A percentile compares a stretch with the other conserved stretches of the same genome.
These are phyloP conservation scores for Neofusicoccum sp. DNA, from an alignment of 2,329 filamentous ascomycete genomes.

Conservation along the genomic window DNA sequence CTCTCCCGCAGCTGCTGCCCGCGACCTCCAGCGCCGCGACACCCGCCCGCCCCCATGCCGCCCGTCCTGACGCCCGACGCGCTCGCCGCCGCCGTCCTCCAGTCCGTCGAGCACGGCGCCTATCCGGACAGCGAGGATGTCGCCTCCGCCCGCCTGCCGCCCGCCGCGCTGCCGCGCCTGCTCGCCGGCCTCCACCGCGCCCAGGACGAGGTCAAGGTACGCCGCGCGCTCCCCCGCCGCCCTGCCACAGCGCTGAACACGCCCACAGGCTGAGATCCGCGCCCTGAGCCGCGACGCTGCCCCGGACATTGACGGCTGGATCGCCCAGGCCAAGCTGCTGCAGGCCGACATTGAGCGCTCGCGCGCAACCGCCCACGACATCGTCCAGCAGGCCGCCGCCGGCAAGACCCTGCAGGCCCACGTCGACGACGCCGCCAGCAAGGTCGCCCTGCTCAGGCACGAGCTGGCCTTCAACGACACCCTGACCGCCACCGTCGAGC, in stretches of 20 bases:
- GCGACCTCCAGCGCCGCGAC: background rate
- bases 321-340: slow-evolving; percentile 78
- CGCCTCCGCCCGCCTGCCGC: slow-evolving; percentile 55
- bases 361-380: slow-evolving; percentile 76
- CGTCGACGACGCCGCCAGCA: slow-evolving; percentile 62
- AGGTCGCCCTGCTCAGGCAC: slow-evolving; percentile 58
- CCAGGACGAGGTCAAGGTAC: slow-evolving; percentile 57
- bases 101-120: slow-evolving; percentile 60
- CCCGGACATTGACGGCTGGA: slow-evolving; percentile 83
- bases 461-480: slow-evolving; percentile 64
- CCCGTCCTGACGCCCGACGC: slow-evolving; percentile 35
- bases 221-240: background rate
- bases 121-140: slow-evolving; percentile 62
- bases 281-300: slow-evolving; percentile 75
- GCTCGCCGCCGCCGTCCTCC: slow-evolving; percentile 64
- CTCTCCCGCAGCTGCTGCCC: slow-evolving; percentile 10
- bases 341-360: slow-evolving; percentile 84
- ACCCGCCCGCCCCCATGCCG: slow-evolving; percentile 17
- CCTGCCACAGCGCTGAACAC: slow-evolving; percentile 25
- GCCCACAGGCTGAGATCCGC: slow-evolving; percentile 67
- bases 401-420: slow-evolving; percentile 65
- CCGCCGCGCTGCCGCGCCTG: slow-evolving; percentile 52
- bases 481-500: slow-evolving; percentile 53
- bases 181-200: slow-evolving; percentile 55
- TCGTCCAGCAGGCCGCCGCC: slow-evolving; percentile 74